Conservation (phyloP, 495 filamentous ascomycete genomes). For the Neurospora pannonica region DNA sequence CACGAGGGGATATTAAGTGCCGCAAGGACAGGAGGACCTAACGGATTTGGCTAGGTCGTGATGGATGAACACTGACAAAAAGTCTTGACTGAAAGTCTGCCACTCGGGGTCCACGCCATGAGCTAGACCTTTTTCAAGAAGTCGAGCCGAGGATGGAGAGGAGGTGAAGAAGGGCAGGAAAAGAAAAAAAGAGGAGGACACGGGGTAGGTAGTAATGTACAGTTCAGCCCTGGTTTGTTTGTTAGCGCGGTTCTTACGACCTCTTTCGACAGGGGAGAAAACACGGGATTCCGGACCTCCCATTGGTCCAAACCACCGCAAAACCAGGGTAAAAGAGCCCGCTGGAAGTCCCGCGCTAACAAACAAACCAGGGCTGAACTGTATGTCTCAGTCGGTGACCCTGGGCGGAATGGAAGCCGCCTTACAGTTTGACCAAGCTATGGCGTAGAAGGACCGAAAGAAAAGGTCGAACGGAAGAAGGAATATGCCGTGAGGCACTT, state of each 20-base stretch:
- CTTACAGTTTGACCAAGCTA: background rate
- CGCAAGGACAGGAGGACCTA: background rate
- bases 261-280: too few relatives aligned
- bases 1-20: background rate
- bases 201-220: background rate
- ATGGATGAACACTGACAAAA: background rate
- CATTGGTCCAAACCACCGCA: too few relatives aligned
- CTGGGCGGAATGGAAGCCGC: background rate
- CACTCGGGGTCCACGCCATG: background rate
- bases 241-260: too few relatives aligned
- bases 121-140: background rate
- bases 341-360: too few relatives aligned
- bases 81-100: background rate
- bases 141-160: background rate
- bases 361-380: too few relatives aligned
- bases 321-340: too few relatives aligned
- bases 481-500: too few relatives aligned
- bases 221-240: too few relatives aligned
- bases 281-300: too few relatives aligned
- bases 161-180: background rate
- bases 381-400: background rate
- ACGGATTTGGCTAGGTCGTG: background rate
- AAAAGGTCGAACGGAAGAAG: too few relatives aligned
- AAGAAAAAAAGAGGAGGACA: background rate
- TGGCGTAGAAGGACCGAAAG: too few relatives aligned